Conservation (phyloP, 1,284 basidiomycete genomes). For the Cryptococcus wingfieldii region DNA sequence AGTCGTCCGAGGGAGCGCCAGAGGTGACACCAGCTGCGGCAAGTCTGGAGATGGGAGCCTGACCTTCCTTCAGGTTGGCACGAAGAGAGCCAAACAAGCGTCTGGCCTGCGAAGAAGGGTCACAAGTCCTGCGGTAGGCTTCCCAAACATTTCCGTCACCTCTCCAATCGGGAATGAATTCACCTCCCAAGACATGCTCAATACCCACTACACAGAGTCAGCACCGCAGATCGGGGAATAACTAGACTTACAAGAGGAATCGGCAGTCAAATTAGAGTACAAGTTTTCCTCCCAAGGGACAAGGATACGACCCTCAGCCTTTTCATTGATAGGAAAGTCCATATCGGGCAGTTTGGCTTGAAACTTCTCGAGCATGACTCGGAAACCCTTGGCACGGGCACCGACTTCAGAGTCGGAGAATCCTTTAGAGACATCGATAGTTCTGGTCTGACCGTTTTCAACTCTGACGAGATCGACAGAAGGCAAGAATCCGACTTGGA, state of each 20-base stretch:
- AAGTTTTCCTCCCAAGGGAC: slow-evolving; percentile 76
- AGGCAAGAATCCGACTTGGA: slow-evolving; percentile 71
- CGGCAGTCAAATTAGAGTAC: slow-evolving; percentile 63
- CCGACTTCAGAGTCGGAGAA: slow-evolving; percentile 66
- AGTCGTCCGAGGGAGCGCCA: slow-evolving; percentile 55
- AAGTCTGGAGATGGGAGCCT: slow-evolving; percentile 46
- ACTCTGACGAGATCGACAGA: slow-evolving; percentile 81
- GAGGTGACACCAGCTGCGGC: slow-evolving; percentile 47
- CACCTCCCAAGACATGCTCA: slow-evolving; percentile 59
- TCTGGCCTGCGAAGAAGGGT: slow-evolving; percentile 71
- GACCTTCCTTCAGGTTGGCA: slow-evolving; percentile 51
- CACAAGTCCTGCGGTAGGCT: slow-evolving; percentile 80
- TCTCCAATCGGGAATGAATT: slow-evolving; percentile 78
- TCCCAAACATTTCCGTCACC: slow-evolving; percentile 85
- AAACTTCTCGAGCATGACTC: slow-evolving; percentile 68
- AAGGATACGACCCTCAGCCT: slow-evolving; percentile 83
- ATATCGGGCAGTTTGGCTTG: slow-evolving; percentile 74
- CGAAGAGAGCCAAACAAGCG: slow-evolving; percentile 71
- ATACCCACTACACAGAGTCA: slow-evolving; percentile 53
- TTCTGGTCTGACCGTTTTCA: slow-evolving; percentile 59
- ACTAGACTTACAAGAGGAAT: slow-evolving; percentile 44
- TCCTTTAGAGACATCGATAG: slow-evolving; percentile 60
- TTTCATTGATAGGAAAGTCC: slow-evolving; percentile 85
- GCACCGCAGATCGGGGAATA: not conserved
- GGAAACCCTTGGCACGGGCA: slow-evolving; percentile 70